Conservation (phyloP, 1,139 yeast species). For the Kodamaea ohmeri region DNA sequence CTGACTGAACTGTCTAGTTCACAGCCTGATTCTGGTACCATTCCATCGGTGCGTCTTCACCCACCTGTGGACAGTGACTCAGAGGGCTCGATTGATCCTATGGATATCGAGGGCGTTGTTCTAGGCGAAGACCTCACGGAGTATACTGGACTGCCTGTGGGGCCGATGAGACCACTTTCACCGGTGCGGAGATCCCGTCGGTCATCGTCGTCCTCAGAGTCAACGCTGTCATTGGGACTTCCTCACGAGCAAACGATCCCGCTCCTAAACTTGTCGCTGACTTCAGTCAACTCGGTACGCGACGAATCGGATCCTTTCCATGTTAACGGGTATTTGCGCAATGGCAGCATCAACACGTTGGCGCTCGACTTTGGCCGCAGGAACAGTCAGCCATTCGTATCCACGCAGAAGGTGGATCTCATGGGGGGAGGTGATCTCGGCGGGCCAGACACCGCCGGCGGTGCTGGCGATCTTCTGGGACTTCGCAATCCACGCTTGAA, state of each 20-base stretch:
- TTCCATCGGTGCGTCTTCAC: constrained; percentile 1
- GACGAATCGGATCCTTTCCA: constrained; percentile 7
- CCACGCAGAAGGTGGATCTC: constrained; percentile 25
- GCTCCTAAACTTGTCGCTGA: constrained; percentile 30
- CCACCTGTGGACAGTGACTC: neutral
- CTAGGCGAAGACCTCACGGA: constrained; percentile 10
- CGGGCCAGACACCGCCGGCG: constrained; percentile 3
- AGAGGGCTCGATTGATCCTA: constrained; percentile 5
- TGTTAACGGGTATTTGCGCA: constrained; percentile 10
- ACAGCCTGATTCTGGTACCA: too few relatives aligned
- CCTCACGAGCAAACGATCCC: constrained; percentile 43
- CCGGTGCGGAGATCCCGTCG: constrained; percentile 15
- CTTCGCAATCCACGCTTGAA: constrained; percentile 38
- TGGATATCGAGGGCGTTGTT: constrained; percentile 6
- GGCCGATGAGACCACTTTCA: constrained; percentile 8
- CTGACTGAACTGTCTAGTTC: too few relatives aligned
- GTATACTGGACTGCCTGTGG: constrained; percentile 10
- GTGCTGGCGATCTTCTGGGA: constrained; percentile 24
- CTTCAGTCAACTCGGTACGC: constrained; percentile 22
- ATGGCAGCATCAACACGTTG: constrained; percentile 22
- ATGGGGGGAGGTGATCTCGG: constrained; percentile 26
- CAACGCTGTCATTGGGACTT: constrained; percentile 15
- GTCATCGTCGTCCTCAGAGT: constrained; percentile 25
- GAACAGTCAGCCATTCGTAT: constrained; percentile 17
- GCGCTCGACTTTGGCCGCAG: constrained; percentile 34